phyloP scores from a whole-genome alignment of 345 rosid genomes.

The Dimocarpus longan region DNA sequence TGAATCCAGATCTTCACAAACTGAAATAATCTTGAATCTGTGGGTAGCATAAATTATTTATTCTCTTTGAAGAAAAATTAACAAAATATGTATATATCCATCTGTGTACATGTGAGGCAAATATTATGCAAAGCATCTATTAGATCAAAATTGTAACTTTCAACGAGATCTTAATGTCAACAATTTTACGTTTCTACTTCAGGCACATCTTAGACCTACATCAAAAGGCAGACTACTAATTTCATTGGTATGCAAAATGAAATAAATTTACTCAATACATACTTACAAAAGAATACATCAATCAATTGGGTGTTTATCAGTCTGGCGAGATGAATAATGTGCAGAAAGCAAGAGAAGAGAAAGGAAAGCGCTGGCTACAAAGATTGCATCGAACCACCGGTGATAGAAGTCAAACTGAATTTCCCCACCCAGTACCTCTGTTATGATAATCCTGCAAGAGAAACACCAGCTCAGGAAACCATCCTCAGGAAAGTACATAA shows the following conservation, averaged over 20 bases:
- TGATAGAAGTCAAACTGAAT: conserved; percentile 98
- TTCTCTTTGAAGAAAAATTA: neutral
- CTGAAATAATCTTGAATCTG: conserved; percentile 2
- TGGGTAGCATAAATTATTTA: neutral
- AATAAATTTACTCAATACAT: neutral
- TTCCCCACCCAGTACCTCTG: conserved; percentile 94
- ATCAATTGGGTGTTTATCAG: conserved; percentile 93
- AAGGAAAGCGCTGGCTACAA: conserved; percentile 94
- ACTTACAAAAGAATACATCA: conserved; percentile 40
- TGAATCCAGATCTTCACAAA: neutral
- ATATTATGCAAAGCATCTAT: neutral
- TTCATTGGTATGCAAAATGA: conserved; percentile 2
- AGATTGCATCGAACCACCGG: conserved; percentile 95
- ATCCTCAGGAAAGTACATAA: neutral
- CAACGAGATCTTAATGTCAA: neutral
- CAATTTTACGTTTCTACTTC: neutral
- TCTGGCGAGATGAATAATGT: conserved; percentile 93
- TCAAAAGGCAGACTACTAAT: neutral
- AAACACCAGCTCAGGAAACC: conserved; percentile 23
- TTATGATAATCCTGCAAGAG: conserved; percentile 81
- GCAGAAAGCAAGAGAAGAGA: conserved; percentile 92
- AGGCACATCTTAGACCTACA: neutral
- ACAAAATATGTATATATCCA: neutral
- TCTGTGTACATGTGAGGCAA: neutral
- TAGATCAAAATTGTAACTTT: neutral